Evolutionary conservation across 371 early-diverging fungal genomes (phyloP).

Genomic region (Mucor circinelloides): DNA sequence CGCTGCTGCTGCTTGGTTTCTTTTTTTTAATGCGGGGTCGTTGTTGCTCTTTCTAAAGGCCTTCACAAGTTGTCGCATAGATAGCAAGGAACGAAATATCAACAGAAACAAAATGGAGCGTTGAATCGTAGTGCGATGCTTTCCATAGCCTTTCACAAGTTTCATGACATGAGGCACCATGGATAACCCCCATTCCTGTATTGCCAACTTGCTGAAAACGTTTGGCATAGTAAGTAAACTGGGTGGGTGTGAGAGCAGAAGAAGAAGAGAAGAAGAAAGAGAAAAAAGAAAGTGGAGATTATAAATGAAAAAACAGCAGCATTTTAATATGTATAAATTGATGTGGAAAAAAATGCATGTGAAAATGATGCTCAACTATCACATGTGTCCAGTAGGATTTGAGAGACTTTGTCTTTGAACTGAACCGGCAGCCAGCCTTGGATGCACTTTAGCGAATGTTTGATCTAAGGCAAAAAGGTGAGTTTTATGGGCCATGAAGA

Average conservation of each 20-base stretch:
- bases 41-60: slow-evolving; percentile 20
- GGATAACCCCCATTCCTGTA: slow-evolving; percentile 23
- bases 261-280: slow-evolving; percentile 8
- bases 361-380: slow-evolving; percentile 14
- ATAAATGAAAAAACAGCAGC: neutral
- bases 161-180: slow-evolving; percentile 29
- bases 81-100: slow-evolving; percentile 45
- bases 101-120: slow-evolving; percentile 44
- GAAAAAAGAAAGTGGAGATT: slow-evolving; percentile 6
- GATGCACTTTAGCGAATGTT: neutral
- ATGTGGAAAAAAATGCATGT: slow-evolving; percentile 17
- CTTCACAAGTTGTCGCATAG: slow-evolving; percentile 27
- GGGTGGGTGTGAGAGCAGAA: slow-evolving; percentile 1
- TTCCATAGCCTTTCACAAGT: slow-evolving; percentile 34
- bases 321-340: slow-evolving; percentile 4
- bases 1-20: slow-evolving; percentile 15
- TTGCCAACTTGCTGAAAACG: slow-evolving; percentile 36
- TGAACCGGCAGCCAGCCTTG: slow-evolving; percentile 12
- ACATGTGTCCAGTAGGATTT: slow-evolving; percentile 6
- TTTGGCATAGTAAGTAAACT: slow-evolving; percentile 28
- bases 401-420: slow-evolving; percentile 6
- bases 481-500: neutral
- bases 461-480: neutral
- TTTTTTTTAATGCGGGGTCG: slow-evolving; percentile 17
- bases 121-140: slow-evolving; percentile 45